Base-by-base conservation (phyloP, 2,329 filamentous ascomycete species). In the Diaporthe helianthi region DNA sequence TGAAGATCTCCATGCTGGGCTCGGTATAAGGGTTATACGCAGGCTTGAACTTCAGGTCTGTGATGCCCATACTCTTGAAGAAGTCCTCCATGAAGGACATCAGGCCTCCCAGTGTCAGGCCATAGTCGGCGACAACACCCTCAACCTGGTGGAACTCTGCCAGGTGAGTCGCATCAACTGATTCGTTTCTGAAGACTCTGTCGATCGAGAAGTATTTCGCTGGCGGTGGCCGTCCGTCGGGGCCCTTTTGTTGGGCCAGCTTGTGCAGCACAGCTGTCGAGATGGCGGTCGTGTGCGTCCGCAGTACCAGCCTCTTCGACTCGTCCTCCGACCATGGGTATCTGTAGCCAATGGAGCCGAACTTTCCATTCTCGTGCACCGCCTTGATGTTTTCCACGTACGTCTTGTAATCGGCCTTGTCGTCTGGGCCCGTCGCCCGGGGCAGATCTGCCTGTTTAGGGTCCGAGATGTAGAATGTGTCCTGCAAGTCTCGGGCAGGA, bases 141-240 rank as follows among this genome's bases (percentile, higher is more conserved):
- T 99, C 96, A 41, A 98, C 93, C 79, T 99, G 96, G 83, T 99
- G 96, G 86, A 99, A 99, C 81, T 99, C 96, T 47, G 94, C 94
- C 77, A 99, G 82, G 85, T 99, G 96, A 10, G 96, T 99, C 17
- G 94, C 94, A 77, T 99, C 96, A 69, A 99, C 94, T 3, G 93
- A 93, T 82, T 99, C 96, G 81, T 99, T 99, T 74, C 93, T 65
- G 90, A 99, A 99, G 71, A 99, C 96, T 67, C 96, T 90, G 82
- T 99, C 96, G 79, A 99, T 99, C 72, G 93, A 97, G 85, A 99
- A 99, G 85, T 97, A 98, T 72, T 94, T 90, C n/a, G 93, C 94
- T 44, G 89, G 86, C 19, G 86, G 87, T 55, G 87, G 86, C 65
- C 84, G 83, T 55, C 88, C 88, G 75, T 90, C 87, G 6, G 93